Conservation (phyloP, 257 asterid species). For the Perilla frutescens region DNA sequence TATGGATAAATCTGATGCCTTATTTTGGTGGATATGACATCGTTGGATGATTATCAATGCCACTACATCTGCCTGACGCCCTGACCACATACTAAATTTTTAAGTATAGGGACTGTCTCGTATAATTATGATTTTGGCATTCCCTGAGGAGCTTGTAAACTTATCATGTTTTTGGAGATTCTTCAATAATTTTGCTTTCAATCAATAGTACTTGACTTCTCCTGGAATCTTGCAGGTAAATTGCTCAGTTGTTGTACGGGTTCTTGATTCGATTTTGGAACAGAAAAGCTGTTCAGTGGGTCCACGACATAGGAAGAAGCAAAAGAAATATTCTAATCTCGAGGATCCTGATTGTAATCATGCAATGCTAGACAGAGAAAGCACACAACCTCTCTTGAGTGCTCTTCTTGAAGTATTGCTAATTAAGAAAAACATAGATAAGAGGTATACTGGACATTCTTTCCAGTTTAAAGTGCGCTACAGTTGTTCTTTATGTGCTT, state of each 20-base stretch:
- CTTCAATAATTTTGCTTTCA: not conserved
- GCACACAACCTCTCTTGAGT: slow-evolving; percentile 49
- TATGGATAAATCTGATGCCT: slow-evolving; percentile 19
- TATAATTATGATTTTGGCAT: not conserved
- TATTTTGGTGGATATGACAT: slow-evolving; percentile 15
- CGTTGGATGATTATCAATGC: slow-evolving; percentile 8
- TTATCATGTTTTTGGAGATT: slow-evolving; percentile 16
- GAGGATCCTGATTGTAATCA: slow-evolving; percentile 39
- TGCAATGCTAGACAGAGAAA: slow-evolving; percentile 48
- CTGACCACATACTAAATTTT: slow-evolving; percentile 7
- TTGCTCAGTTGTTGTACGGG: slow-evolving; percentile 51
- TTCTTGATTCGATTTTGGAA: slow-evolving; percentile 60
- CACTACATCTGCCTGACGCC: slow-evolving; percentile 4
- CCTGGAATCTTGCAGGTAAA: slow-evolving; percentile 62
- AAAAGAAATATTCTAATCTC: slow-evolving; percentile 48
- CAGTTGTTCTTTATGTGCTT: slow-evolving; percentile 25
- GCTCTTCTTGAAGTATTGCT: slow-evolving; percentile 83
- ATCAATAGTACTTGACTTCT: slow-evolving; percentile 28
- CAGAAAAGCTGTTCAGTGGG: slow-evolving; percentile 43
- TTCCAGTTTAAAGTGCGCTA: not conserved
- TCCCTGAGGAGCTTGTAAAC: slow-evolving; percentile 25
- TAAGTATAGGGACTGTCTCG: not conserved
- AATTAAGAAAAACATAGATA: slow-evolving; percentile 68
- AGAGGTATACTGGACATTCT: slow-evolving; percentile 57
- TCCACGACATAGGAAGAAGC: slow-evolving; percentile 61